Evolutionary conservation across 805 yeast genomes (phyloP), one percentile per base, ranked within the genome.

Genomic region (Cyberlindnera maritima): DNA sequence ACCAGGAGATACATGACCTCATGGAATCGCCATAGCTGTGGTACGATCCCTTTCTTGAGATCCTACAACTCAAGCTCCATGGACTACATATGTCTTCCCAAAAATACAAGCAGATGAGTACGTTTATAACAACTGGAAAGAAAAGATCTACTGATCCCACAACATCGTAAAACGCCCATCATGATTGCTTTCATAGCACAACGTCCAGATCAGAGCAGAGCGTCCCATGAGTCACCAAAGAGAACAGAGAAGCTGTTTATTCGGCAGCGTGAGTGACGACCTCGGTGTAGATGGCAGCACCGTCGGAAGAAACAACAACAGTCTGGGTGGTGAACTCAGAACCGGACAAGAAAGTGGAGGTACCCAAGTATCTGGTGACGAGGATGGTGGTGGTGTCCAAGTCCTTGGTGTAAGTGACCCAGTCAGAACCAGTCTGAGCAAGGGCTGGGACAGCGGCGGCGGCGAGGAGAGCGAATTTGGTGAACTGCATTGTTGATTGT

Each of bases 321-420:
- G 46, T 35, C 31, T 29, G 13, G 28, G 40, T 36, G 46, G 40
- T 42, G 34, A 29, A 40, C 36, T 33, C 31, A n/a, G 43, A 32
- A 40, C 43, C 43, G 32, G 43, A 14, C 38, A 40, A 33, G 18
- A 25, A 28, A 19, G 40, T 36, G 19, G 37, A 32, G 15, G 43
- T 40, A 32, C 43, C 43, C 20, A 33, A 9, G 43, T 40, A 40
- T 40, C 43, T 40, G 32, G 43, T 40, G 15, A 40, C 43, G 19
- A 15, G 13, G 14, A 40, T 15, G 13, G 43, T 40, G 31, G 43
- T 33, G 12, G 40, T 14, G 12, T 21, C 18, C 31, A 36, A 28
- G 31, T 28, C n/a, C 31, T 28, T 28, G 13, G 31, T 28, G 31
- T 28, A 28, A 13, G 31, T 28, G 14, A 23, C 31, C 31, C 40